phyloP scores from a whole-genome alignment of 2,329 filamentous ascomycete genomes.

The Fusarium avenaceum region DNA sequence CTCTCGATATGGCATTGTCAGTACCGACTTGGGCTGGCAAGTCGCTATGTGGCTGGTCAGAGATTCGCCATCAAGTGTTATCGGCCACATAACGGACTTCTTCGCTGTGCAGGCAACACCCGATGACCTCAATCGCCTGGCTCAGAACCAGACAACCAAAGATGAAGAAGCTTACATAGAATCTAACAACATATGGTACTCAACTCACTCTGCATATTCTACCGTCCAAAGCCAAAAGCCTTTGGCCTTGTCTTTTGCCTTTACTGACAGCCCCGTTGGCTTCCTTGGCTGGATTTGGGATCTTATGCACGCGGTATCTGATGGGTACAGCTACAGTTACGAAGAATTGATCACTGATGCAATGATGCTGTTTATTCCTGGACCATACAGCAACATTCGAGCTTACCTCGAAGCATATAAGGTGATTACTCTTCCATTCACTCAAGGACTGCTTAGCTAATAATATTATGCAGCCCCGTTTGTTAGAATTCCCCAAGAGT shows the following conservation, averaged over 20 bases:
- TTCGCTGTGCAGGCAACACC: background rate
- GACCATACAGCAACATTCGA: constrained; percentile 19
- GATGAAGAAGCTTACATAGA: constrained; percentile 13
- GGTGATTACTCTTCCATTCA: background rate
- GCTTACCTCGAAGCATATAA: constrained; percentile 12
- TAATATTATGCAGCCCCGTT: background rate
- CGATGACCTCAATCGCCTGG: constrained; percentile 11
- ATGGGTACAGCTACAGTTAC: constrained; percentile 17
- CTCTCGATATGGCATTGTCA: constrained; percentile 47
- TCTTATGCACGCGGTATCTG: constrained; percentile 14
- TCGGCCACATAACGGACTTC: constrained; percentile 17
- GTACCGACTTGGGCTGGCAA: constrained; percentile 49
- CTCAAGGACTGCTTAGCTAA: background rate
- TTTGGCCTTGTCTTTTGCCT: constrained; percentile 1
- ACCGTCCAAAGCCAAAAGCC: constrained; percentile 10
- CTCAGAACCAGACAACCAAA: background rate
- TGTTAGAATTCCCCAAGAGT: background rate
- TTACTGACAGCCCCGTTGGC: constrained; percentile 29
- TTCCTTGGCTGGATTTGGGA: constrained; percentile 27
- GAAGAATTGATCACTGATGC: constrained; percentile 31
- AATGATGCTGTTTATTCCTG: constrained; percentile 33
- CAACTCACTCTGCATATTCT: constrained; percentile 8
- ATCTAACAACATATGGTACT: constrained; percentile 12
- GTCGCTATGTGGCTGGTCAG: background rate
- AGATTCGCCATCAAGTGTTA: background rate